Percentiles rank a stretch among this genome's conserved stretches.
Conservation (phyloP, 2,329 filamentous ascomycete species). For the Aspergillus sp. region DNA sequence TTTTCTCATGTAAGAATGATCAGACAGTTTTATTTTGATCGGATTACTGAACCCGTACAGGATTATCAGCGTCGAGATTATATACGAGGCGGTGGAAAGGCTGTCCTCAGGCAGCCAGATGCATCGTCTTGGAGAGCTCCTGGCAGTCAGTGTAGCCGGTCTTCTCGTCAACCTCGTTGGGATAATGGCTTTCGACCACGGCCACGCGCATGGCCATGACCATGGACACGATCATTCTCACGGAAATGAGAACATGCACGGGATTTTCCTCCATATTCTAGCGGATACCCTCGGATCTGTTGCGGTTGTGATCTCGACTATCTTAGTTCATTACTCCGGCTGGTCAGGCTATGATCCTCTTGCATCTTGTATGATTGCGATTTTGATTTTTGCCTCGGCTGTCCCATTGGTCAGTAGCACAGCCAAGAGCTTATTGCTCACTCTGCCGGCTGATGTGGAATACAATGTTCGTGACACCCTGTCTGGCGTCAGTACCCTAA, state of each 20-base stretch:
- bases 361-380: slow-evolving; percentile 88
- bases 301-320: slow-evolving; percentile 88
- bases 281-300: slow-evolving; percentile 93
- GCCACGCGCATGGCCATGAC: slow-evolving; percentile 51
- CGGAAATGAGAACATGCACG: slow-evolving; percentile 96
- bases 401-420: slow-evolving; percentile 83
- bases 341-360: slow-evolving; percentile 96
- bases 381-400: slow-evolving; percentile 90
- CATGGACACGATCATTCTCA: slow-evolving; percentile 57
- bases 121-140: slow-evolving; percentile 78
- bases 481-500: slow-evolving; percentile 75
- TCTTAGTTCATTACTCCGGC: slow-evolving; percentile 80
- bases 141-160: slow-evolving; percentile 83
- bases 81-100: slow-evolving; percentile 88
- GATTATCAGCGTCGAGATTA: slow-evolving; percentile 92
- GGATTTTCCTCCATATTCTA: slow-evolving; percentile 92
- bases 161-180: slow-evolving; percentile 89
- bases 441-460: slow-evolving; percentile 80
- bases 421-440: slow-evolving; percentile 78
- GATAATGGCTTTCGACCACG: slow-evolving; percentile 78
- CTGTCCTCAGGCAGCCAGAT: slow-evolving; percentile 81
- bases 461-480: slow-evolving; percentile 85
- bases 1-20: slow-evolving; percentile 71
- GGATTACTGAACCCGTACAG: slow-evolving; percentile 44
- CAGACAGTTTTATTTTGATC: background rate